Percentiles rank a stretch among this genome's conserved stretches.
phyloP scores from a whole-genome alignment of 2,329 filamentous ascomycete genomes.

The Cephalotrichum gorgonifer region DNA sequence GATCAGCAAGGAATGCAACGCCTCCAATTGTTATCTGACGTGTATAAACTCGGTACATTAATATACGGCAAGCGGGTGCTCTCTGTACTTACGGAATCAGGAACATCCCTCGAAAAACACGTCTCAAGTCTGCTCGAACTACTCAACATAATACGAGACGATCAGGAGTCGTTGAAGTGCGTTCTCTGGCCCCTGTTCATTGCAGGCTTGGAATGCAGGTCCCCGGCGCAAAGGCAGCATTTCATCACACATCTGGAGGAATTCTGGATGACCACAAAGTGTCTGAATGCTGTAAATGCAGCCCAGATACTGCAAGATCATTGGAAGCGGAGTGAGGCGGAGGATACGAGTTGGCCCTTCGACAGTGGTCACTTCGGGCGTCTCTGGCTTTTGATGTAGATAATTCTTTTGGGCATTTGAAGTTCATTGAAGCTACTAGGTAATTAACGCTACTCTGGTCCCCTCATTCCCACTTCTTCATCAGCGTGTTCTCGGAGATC shows the following conservation, averaged over 20 bases:
- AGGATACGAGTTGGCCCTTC: background rate
- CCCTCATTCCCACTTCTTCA: slow-evolving; percentile 34
- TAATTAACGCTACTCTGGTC: background rate
- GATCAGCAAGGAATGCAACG: background rate
- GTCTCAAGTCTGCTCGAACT: background rate
- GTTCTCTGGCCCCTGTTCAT: background rate
- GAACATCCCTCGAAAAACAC: background rate
- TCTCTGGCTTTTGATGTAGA: background rate
- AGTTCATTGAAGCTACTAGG: background rate
- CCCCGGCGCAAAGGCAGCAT: background rate
- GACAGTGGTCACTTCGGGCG: background rate
- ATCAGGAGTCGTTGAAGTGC: background rate
- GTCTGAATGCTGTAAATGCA: background rate
- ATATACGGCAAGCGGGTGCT: background rate
- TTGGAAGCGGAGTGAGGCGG: background rate
- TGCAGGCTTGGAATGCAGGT: background rate
- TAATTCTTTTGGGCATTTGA: background rate
- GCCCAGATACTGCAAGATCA: background rate
- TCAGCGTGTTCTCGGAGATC: slow-evolving; percentile 45
- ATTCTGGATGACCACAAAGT: background rate
- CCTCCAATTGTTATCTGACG: background rate
- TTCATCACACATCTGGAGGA: background rate
- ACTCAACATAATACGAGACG: background rate
- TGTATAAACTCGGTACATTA: background rate
- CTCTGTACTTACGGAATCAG: background rate